Conservation (phyloP, 139 green algal species). For the Chlamydomonas sp. region DNA sequence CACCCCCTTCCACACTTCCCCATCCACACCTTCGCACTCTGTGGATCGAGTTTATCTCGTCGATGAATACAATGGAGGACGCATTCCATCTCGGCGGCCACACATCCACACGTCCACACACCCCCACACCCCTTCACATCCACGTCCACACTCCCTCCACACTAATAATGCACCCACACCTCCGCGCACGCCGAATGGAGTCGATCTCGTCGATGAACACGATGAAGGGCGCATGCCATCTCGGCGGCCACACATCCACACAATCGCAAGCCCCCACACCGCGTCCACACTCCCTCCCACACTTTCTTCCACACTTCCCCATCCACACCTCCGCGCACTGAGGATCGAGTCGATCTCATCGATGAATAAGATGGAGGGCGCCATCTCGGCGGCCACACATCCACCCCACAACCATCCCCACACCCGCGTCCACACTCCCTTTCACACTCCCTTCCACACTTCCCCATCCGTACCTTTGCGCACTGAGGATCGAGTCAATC, state of each 20-base stretch:
- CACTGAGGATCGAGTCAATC: conserved; percentile 63
- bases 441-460: neutral
- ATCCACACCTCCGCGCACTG: conserved; percentile 16
- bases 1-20: no score
- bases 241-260: no score
- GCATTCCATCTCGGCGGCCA: no score
- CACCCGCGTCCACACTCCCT: neutral
- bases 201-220: conserved; percentile 91
- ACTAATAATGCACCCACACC: no score
- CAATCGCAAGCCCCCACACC: no score
- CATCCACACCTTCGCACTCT: conserved; percentile 16
- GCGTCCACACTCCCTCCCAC: no score
- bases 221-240: conserved; percentile 65
- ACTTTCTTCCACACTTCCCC: no score
- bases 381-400: conserved; percentile 16
- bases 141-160: no score
- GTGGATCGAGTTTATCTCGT: conserved; percentile 80
- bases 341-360: conserved; percentile 81
- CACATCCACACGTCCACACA: no score
- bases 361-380: conserved; percentile 82
- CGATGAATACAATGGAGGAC: conserved; percentile 78
- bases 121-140: no score
- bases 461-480: neutral
- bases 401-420: neutral
- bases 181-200: conserved; percentile 43